Conservation (phyloP, 768 basidiomycete genomes). For the Lenzites betulinus region DNA sequence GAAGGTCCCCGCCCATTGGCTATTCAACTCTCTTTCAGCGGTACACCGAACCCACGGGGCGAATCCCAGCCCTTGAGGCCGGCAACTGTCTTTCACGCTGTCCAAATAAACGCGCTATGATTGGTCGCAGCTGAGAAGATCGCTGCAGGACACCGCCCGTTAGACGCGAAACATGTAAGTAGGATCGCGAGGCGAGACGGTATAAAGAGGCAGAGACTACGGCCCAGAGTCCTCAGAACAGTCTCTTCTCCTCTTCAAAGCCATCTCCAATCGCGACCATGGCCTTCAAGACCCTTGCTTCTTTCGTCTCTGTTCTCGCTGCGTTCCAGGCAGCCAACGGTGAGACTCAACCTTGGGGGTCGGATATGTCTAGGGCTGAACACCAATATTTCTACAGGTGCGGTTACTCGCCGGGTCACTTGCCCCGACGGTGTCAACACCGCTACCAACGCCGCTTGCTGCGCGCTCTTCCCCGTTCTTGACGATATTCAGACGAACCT, state of each 20-base stretch:
- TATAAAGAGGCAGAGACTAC: background rate
- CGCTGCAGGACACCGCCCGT: background rate
- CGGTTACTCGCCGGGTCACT: conserved; percentile 20
- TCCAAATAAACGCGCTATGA: background rate
- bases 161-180: background rate
- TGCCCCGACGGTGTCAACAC: conserved; percentile 20
- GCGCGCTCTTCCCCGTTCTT: conserved; percentile 13
- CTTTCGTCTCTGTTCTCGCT: conserved; percentile 8
- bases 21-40: background rate
- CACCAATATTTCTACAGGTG: background rate
- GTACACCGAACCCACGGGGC: conserved; percentile 9
- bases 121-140: background rate
- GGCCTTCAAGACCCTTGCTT: conserved; percentile 15
- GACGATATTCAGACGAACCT: conserved; percentile 34
- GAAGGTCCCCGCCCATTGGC: conserved; percentile 4
- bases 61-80: background rate
- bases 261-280: background rate
- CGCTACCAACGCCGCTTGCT: conserved; percentile 16
- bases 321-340: conserved; percentile 21
- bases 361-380: too few relatives aligned
- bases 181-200: background rate
- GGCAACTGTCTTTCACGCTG: conserved; percentile 5
- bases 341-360: background rate
- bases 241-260: background rate
- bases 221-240: conserved; percentile 2